These are phyloP conservation scores for Platismatia glauca DNA, from an alignment of 495 filamentous ascomycete genomes.

Conservation along the genomic window DNA sequence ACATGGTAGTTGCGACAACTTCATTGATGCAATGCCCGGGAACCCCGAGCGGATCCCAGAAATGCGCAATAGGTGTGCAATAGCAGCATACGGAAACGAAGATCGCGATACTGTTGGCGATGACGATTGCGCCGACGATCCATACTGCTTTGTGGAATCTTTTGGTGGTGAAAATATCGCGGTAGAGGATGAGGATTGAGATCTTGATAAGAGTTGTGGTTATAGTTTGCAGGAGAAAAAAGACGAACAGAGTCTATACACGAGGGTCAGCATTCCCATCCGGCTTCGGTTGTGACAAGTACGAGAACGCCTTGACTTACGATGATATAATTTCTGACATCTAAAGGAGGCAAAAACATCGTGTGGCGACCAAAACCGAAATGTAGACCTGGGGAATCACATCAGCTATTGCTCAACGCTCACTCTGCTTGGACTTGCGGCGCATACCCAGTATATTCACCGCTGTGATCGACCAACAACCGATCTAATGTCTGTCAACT, in stretches of 20 bases:
- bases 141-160: neutral
- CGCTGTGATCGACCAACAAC: too few species aligned
- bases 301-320: neutral
- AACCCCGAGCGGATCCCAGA: slow-evolving; percentile 2
- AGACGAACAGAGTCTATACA: too few species aligned
- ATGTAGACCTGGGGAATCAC: neutral
- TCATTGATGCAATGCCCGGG: too few species aligned
- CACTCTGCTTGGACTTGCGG: too few species aligned
- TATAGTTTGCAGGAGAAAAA: neutral
- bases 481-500: too few species aligned
- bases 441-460: too few species aligned
- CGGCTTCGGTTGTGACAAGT: too few species aligned
- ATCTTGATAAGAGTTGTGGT: neutral
- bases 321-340: neutral
- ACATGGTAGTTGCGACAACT: too few species aligned
- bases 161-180: neutral
- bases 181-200: neutral
- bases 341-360: neutral
- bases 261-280: too few species aligned
- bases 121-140: neutral
- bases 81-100: neutral
- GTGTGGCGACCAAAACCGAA: neutral
- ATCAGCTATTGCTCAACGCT: too few species aligned
- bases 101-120: neutral
- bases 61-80: neutral